phyloP scores from a whole-genome alignment of 140 eudicot genomes.

The Erigeron philadelphicus region DNA sequence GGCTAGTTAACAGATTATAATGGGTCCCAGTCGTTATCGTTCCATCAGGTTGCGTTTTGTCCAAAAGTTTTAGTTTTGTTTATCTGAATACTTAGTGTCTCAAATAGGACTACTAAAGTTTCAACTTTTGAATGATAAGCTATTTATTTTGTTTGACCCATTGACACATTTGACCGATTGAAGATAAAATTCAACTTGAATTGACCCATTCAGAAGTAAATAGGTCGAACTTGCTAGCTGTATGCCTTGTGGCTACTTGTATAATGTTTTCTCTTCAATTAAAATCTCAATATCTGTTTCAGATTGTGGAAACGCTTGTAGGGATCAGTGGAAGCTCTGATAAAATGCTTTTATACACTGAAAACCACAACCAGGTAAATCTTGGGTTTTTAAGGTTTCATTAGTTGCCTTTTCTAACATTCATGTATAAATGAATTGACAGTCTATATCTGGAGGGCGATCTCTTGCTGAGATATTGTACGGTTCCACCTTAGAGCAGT shows the following conservation, averaged over 20 bases:
- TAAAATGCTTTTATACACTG: conserved; percentile 88
- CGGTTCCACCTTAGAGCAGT: conserved; percentile 42
- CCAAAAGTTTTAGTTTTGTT: not conserved
- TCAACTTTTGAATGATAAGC: no score
- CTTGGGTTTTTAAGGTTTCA: not conserved
- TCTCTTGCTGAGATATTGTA: conserved; percentile 81
- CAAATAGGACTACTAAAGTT: no score
- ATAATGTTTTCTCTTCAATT: not conserved
- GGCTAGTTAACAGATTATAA: not conserved
- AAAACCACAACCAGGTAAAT: conserved; percentile 93
- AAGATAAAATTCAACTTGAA: not conserved
- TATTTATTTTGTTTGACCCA: not conserved
- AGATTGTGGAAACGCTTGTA: conserved; percentile 68
- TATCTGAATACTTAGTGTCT: not conserved
- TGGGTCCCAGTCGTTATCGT: no score
- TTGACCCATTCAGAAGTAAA: not conserved
- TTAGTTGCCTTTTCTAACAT: not conserved
- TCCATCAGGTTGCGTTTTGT: not conserved
- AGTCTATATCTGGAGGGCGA: conserved; percentile 93
- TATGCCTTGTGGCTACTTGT: not conserved
- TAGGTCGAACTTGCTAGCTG: not conserved
- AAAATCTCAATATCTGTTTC: conserved; percentile 14
- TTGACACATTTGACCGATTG: not conserved
- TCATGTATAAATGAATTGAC: conserved; percentile 25
- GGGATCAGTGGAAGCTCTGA: conserved; percentile 48